phyloP scores from a whole-genome alignment of 352 stramenopile genomes.

The Elongisporangium anandrum region DNA sequence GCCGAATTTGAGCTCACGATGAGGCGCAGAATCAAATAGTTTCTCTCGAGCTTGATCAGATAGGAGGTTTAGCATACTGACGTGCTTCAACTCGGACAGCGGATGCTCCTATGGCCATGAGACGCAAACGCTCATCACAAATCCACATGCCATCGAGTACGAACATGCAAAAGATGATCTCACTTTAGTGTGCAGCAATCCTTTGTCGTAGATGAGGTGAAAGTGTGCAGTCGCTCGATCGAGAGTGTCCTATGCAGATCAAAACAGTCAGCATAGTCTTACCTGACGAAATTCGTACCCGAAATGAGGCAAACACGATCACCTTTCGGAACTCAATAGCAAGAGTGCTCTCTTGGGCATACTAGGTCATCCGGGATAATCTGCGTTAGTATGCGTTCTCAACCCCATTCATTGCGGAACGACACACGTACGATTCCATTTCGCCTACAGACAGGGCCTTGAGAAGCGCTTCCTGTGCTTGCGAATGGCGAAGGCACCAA shows the following conservation, averaged over 20 bases:
- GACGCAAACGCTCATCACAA: not conserved
- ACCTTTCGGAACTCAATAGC: slow-evolving; percentile 23
- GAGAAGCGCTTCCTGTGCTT: slow-evolving; percentile 2
- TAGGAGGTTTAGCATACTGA: slow-evolving; percentile 35
- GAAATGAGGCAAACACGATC: not conserved
- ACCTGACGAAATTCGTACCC: not conserved
- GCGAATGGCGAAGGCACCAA: slow-evolving; percentile 19
- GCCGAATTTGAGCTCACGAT: slow-evolving; percentile 9
- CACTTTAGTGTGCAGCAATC: slow-evolving; percentile 8
- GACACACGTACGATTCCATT: slow-evolving; percentile 30
- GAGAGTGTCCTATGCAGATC: slow-evolving; percentile 14
- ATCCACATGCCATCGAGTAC: slow-evolving; percentile 8
- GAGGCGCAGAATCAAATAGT: slow-evolving; percentile 23
- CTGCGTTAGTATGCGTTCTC: not conserved
- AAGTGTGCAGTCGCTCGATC: slow-evolving; percentile 22
- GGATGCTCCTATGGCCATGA: slow-evolving; percentile 17
- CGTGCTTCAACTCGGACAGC: slow-evolving; percentile 28
- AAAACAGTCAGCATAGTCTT: not conserved
- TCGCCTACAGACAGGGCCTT: slow-evolving; percentile 7
- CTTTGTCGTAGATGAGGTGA: slow-evolving; percentile 23
- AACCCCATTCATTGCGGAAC: not conserved
- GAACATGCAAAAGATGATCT: not conserved
- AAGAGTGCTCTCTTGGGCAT: slow-evolving; percentile 17
- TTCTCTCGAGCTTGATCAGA: slow-evolving; percentile 21
- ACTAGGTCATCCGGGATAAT: slow-evolving; percentile 4